These are phyloP conservation scores for Lentithecium fluviatile DNA, from an alignment of 495 filamentous ascomycete genomes.

Conservation along the genomic window DNA sequence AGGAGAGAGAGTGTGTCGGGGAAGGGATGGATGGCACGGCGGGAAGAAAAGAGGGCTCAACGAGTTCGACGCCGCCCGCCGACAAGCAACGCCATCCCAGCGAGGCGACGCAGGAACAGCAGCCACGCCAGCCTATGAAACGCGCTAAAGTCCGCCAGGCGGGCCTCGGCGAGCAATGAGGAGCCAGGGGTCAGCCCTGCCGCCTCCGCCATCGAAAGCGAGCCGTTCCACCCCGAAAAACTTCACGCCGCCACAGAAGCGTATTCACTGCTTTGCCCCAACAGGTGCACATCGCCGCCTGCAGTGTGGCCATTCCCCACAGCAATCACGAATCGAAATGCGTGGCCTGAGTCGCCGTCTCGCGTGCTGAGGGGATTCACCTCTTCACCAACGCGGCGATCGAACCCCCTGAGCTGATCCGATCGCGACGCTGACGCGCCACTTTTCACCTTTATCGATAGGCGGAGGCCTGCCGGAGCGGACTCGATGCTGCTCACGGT, in stretches of 20 bases:
- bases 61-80: conserved; percentile 3
- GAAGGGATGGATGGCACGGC: conserved; percentile 3
- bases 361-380: too few relatives aligned
- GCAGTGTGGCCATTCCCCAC: background rate
- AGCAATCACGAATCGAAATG: too few relatives aligned
- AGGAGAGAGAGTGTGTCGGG: background rate
- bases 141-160: background rate
- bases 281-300: background rate
- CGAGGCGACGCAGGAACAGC: conserved; percentile 16
- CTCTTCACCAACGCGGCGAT: background rate
- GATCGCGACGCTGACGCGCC: background rate
- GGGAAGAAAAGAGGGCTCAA: background rate
- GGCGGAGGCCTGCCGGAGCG: background rate
- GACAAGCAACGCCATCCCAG: conserved; percentile 18
- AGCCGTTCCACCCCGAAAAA: background rate
- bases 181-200: background rate
- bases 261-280: background rate
- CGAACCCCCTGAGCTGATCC: background rate
- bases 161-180: background rate
- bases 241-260: background rate
- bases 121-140: conserved; percentile 16
- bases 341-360: too few relatives aligned
- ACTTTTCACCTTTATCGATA: background rate
- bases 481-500: background rate
- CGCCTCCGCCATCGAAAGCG: background rate